Conservation (phyloP, 306 rosid species). For the Sesbania bispinosa region DNA sequence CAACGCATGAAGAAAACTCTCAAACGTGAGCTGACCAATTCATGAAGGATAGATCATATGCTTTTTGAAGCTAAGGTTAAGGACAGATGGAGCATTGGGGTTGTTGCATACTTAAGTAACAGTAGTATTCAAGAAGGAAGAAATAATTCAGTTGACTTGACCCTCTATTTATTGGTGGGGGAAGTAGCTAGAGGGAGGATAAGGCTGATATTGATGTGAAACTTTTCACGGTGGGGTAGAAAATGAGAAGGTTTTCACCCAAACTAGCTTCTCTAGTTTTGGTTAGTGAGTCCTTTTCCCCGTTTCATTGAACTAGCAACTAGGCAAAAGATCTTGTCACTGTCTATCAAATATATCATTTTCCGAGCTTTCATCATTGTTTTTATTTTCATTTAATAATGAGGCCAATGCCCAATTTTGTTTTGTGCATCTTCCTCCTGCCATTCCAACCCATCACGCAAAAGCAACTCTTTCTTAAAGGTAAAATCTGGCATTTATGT, state of each 20-base stretch:
- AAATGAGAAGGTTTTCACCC: conserved; percentile 25
- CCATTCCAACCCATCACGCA: background rate
- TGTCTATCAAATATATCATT: conserved; percentile 37
- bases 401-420: conserved; percentile 18
- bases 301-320: conserved; percentile 24
- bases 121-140: background rate
- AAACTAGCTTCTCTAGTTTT: background rate
- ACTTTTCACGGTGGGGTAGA: conserved; percentile 44
- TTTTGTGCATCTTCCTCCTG: conserved; percentile 11
- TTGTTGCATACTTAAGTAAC: conserved; percentile 16
- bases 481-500: conserved; percentile 10
- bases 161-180: conserved; percentile 14
- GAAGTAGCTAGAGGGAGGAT: conserved; percentile 17
- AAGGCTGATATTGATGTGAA: conserved; percentile 51
- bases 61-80: conserved; percentile 11
- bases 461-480: background rate
- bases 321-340: conserved; percentile 41
- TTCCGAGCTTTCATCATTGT: conserved; percentile 39
- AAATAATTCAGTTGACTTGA: conserved; percentile 25
- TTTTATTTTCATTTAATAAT: conserved; percentile 31
- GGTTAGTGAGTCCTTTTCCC: conserved; percentile 3
- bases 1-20: conserved; percentile 19
- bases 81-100: background rate
- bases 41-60: too few relatives aligned
- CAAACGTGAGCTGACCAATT: too few relatives aligned